Conservation (phyloP, 495 filamentous ascomycete species). For the Podospora comata region DNA sequence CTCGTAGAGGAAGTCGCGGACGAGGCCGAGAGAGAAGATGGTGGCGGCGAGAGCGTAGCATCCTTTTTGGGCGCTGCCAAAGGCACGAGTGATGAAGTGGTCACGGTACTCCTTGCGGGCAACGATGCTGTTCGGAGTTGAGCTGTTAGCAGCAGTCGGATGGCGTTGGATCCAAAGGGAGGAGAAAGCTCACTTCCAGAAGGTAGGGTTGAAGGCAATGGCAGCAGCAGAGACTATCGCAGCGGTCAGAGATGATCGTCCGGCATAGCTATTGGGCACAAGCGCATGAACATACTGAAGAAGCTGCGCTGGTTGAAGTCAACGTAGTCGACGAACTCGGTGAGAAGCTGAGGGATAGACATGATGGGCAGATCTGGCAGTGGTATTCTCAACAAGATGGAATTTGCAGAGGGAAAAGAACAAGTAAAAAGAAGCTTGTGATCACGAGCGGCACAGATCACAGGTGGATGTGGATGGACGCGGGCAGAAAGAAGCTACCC, state of each 20-base stretch:
- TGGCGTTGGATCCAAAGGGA: constrained; percentile 4
- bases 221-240: constrained; percentile 59
- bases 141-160: constrained; percentile 20
- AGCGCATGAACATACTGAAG: constrained; percentile 46
- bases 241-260: constrained; percentile 17
- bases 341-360: constrained; percentile 29
- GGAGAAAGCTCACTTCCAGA: constrained; percentile 65
- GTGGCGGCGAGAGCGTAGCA: constrained; percentile 86
- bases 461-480: constrained; percentile 2
- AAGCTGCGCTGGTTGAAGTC: constrained; percentile 65
- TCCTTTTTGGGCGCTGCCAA: constrained; percentile 74
- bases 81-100: constrained; percentile 81
- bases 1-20: constrained; percentile 78
- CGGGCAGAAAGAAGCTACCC: neutral
- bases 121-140: constrained; percentile 48
- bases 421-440: neutral
- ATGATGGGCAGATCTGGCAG: constrained; percentile 23
- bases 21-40: constrained; percentile 87
- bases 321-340: constrained; percentile 48
- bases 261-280: neutral
- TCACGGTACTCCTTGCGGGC: constrained; percentile 85
- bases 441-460: neutral
- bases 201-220: constrained; percentile 74
- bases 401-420: neutral
- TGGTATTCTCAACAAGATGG: constrained; percentile 3